Percentiles rank a stretch among this genome's conserved stretches.
phyloP scores from a whole-genome alignment of 2,329 filamentous ascomycete species.

The Ceratocystis harringtonii region DNA sequence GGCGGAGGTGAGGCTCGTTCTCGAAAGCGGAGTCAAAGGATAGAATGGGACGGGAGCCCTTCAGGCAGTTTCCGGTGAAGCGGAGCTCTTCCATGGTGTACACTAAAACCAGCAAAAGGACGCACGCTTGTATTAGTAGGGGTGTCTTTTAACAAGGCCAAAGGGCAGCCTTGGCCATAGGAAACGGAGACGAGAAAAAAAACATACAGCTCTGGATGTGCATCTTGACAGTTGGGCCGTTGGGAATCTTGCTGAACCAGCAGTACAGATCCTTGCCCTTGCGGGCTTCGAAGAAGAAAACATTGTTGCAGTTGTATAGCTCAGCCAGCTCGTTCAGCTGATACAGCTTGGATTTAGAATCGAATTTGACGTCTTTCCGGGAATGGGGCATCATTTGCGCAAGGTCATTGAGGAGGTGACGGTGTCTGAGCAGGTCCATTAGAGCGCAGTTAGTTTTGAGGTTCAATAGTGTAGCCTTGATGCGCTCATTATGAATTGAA shows the following conservation, averaged over 20 bases:
- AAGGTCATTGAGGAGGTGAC: slow-evolving; percentile 83
- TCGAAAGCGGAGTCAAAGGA: slow-evolving; percentile 87
- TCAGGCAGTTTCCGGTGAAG: slow-evolving; percentile 92
- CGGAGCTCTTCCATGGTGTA: slow-evolving; percentile 96
- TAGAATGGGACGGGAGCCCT: slow-evolving; percentile 78
- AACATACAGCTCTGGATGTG: slow-evolving; percentile 59
- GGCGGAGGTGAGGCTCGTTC: slow-evolving; percentile 57
- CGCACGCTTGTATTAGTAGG: not conserved
- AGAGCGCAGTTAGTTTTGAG: not conserved
- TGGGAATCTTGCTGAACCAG: slow-evolving; percentile 84
- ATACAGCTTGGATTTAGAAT: slow-evolving; percentile 81
- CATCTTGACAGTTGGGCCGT: slow-evolving; percentile 45
- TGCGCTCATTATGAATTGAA: too few relatives aligned
- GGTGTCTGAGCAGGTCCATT: slow-evolving; percentile 45
- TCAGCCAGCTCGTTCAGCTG: slow-evolving; percentile 62
- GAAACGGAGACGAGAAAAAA: not conserved
- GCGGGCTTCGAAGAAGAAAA: slow-evolving; percentile 87
- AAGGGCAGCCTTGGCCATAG: not conserved
- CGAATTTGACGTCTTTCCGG: slow-evolving; percentile 90
- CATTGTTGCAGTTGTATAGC: slow-evolving; percentile 85
- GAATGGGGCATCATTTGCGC: slow-evolving; percentile 78
- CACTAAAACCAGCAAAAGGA: slow-evolving; percentile 31
- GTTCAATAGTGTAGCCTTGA: too few relatives aligned
- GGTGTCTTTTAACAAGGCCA: not conserved
- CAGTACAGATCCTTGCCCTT: slow-evolving; percentile 91